Conservation (phyloP, 306 rosid species). For the Malus sieversii region DNA sequence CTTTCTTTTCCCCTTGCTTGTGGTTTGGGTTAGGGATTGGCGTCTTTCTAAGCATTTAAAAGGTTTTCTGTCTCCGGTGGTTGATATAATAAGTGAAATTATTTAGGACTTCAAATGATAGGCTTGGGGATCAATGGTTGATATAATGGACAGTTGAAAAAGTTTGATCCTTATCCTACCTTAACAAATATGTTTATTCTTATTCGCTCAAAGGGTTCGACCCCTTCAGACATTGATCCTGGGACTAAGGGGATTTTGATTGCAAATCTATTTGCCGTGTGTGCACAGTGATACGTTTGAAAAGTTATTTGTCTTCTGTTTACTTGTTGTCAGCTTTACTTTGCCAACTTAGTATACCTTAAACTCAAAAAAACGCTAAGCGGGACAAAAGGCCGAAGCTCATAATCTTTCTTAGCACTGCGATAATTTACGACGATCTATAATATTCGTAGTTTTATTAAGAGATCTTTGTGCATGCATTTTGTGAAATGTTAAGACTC, state of each 20-base stretch:
- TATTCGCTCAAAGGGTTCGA: not conserved
- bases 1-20: not conserved
- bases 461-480: not conserved
- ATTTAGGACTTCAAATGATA: not conserved
- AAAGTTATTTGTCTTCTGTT: not conserved
- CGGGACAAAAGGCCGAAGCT: not conserved
- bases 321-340: not conserved
- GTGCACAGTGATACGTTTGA: not conserved
- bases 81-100: not conserved
- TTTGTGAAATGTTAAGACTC: not conserved
- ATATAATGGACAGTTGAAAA: not conserved
- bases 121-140: no score
- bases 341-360: not conserved
- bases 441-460: not conserved
- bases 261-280: not conserved
- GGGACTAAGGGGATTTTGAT: not conserved
- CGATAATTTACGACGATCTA: not conserved
- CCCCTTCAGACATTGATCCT: not conserved
- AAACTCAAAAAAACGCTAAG: not conserved
- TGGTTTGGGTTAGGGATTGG: not conserved
- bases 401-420: not conserved
- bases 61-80: not conserved
- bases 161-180: not conserved
- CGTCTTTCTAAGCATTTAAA: not conserved
- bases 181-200: not conserved